Evolutionary conservation across 352 stramenopile species (phyloP), one percentile per base, ranked within the genome.

Genomic region (Globisporangium megalacanthum): DNA sequence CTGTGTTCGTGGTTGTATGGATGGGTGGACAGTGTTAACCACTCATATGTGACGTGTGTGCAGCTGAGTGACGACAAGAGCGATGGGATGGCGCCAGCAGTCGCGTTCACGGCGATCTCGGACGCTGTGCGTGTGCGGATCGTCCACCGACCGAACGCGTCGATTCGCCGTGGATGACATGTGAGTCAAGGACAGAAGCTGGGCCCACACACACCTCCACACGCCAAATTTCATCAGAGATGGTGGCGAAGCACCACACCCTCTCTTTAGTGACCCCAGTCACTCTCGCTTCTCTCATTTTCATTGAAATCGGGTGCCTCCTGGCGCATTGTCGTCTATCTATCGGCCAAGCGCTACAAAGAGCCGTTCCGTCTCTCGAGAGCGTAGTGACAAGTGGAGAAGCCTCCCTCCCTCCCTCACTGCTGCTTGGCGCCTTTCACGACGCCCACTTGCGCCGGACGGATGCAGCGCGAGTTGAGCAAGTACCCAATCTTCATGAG

Each of bases 401-500:
- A 39, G 15, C 9, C 6, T 10, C 25, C 13, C 58, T 51, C 25
- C 25, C 25, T 29, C 25, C 25, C 25, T 29, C 25, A 29, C 25
- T 59, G 59, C 47, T 64, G 58, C 52, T 64, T 61, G 13, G 53
- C 19, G 8, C 41, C 73, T 77, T 94, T 94, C 54, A 94, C 64
- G 49, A 92, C 82, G 35, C 96, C 96, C 37, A 99, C 97, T 81
- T 99, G 94, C 8, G 97, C 96, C 6, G 97, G 92, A 61, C 97
- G 89, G 36, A 99, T 85, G 49, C 98, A 93, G 50, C 97, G 85
- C 56, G 92, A 80, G 77, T 99, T 98, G 54, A 99, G 79, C 65
- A 87, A 80, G 77, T 98, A 99, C 55, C 97, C 97, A 4, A 71
- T 69, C 81, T 99, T 98, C 77, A 99, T 92, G 50, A 99, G 81